Percentiles rank a stretch among this genome's conserved stretches.
Conservation (phyloP, 371 early-diverging fungal genomes). For the Gilbertella persicaria region DNA sequence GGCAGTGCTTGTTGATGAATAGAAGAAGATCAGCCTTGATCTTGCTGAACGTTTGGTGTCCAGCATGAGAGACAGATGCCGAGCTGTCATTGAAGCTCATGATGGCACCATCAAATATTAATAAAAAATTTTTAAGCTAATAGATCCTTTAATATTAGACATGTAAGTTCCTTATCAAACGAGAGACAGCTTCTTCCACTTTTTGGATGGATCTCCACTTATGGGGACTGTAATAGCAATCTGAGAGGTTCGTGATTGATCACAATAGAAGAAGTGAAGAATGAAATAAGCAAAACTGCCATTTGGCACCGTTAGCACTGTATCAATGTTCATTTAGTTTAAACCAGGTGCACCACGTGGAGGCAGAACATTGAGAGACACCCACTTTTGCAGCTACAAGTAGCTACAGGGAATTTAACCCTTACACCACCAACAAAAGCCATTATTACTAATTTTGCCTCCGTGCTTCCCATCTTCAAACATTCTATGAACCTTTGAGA, state of each 20-base stretch:
- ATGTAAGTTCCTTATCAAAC: too few species aligned
- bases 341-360: conserved; percentile 12
- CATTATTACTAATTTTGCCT: not conserved
- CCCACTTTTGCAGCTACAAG: conserved; percentile 9
- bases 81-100: conserved; percentile 3
- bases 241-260: not conserved
- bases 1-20: not conserved
- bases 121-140: too few species aligned
- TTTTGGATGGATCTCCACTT: too few species aligned
- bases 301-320: not conserved
- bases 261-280: not conserved
- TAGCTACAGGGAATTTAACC: conserved; percentile 13
- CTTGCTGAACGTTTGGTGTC: not conserved
- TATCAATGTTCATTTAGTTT: conserved; percentile 11
- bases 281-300: not conserved
- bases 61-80: not conserved
- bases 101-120: too few species aligned
- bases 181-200: too few species aligned
- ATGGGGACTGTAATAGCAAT: conserved; percentile 2
- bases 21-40: not conserved
- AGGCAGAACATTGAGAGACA: conserved; percentile 7
- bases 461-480: conserved; percentile 10
- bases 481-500: conserved; percentile 10
- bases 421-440: conserved; percentile 5
- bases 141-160: too few species aligned